Percentiles rank a stretch among this genome's conserved stretches.
Evolutionary conservation across 768 basidiomycete species (phyloP).

Genomic region (Mrakia blollopis): DNA sequence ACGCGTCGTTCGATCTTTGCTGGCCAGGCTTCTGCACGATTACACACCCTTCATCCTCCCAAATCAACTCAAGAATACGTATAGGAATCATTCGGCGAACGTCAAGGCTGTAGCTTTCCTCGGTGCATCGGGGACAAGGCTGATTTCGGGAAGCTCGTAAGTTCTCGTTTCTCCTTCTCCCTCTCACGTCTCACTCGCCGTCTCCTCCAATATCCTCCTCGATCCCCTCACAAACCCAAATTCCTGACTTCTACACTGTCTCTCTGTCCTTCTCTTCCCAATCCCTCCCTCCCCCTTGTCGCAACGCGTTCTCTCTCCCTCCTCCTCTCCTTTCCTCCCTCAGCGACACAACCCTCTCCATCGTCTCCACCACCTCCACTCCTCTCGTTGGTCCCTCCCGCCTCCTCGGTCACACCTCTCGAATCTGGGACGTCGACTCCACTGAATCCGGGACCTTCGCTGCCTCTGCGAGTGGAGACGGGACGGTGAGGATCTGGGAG

Average conservation of each 20-base stretch:
- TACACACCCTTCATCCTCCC: conserved; percentile 39
- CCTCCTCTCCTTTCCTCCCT: neutral
- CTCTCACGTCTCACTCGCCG: neutral
- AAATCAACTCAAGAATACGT: conserved; percentile 31
- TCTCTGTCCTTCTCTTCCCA: no score
- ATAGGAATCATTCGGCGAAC: conserved; percentile 38
- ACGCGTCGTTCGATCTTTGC: neutral
- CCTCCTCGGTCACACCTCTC: conserved; percentile 39
- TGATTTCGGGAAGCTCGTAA: conserved; percentile 36
- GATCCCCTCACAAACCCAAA: neutral
- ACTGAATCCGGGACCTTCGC: conserved; percentile 26
- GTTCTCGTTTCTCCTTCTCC: neutral
- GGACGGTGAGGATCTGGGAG: conserved; percentile 41
- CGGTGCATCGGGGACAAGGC: conserved; percentile 31
- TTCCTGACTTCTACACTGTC: neutral
- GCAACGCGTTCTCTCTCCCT: no score
- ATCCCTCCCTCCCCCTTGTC: neutral
- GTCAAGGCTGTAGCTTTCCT: conserved; percentile 41
- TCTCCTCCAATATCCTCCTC: neutral
- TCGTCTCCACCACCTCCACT: conserved; percentile 35
- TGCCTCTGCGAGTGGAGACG: conserved; percentile 41
- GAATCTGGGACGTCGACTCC: conserved; percentile 40
- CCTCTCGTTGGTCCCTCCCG: conserved; percentile 32
- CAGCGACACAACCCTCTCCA: conserved; percentile 42
- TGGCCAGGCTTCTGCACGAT: conserved; percentile 36